phyloP scores from a whole-genome alignment of 495 filamentous ascomycete species.

The Copromyces sp. region DNA sequence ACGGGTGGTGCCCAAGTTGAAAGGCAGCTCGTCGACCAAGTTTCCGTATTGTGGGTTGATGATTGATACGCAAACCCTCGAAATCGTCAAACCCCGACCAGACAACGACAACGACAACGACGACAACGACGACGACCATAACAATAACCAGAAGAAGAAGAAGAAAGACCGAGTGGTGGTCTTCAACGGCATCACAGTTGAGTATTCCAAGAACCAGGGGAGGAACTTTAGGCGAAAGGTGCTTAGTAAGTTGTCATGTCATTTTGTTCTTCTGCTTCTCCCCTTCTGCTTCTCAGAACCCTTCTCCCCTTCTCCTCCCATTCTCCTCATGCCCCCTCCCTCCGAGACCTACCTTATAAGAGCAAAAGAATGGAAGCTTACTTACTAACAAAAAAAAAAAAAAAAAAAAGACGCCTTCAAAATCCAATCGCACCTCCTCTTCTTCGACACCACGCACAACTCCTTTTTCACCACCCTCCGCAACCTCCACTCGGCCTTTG shows the following conservation, averaged over 20 bases:
- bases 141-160: conserved; percentile 4
- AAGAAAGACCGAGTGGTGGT: conserved; percentile 18
- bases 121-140: too few species aligned
- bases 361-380: neutral
- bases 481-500: conserved; percentile 66
- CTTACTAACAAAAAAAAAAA: too few species aligned
- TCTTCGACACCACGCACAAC: conserved; percentile 79
- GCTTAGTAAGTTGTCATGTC: conserved; percentile 55
- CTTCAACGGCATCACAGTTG: conserved; percentile 65
- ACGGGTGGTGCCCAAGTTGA: conserved; percentile 46
- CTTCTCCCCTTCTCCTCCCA: neutral
- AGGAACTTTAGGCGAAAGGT: conserved; percentile 68
- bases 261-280: too few species aligned
- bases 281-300: neutral
- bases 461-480: conserved; percentile 51
- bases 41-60: conserved; percentile 86
- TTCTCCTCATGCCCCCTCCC: conserved; percentile 20
- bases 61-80: conserved; percentile 68
- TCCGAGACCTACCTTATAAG: conserved; percentile 31
- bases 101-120: too few species aligned
- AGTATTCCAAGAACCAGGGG: conserved; percentile 57
- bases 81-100: conserved; percentile 36
- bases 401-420: conserved; percentile 51
- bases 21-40: conserved; percentile 20
- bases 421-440: conserved; percentile 79